Evolutionary conservation across 208 protist species (phyloP), one percentile per base, ranked within the genome.

Genomic region (Endotrypanum monterogeii): DNA sequence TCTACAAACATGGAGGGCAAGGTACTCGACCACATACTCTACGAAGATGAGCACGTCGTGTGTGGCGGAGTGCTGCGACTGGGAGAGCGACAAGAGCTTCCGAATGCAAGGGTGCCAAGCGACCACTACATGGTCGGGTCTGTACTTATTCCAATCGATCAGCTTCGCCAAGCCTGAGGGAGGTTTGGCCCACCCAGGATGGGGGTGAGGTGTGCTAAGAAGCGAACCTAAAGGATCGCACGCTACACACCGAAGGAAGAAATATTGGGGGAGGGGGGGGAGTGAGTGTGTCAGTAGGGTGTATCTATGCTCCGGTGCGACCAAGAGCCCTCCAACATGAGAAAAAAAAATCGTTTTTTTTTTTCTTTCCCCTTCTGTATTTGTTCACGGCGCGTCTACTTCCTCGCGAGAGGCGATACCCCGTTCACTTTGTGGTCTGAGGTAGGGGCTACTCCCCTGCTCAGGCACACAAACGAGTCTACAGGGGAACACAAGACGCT

Each of bases 11-110:
- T 78, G 67, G 90, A 95, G 73, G 92, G 93, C 8, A 91, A 87
- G 78, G 93, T 97, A 65, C 76, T 95, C n/a, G 93, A 97, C 70
- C 89, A 97, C 79, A 88, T 97, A 58, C 60, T 97, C 9, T 86
- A 89, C 63, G 88, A 94, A 44, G 78, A 78, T 61, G 72, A 83
- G 23, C 66, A 87, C 30, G 56, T 95, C 3, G 71, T 76, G 28
- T 94, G 90, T 71, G 75, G 80, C 23, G 71, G 76, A 0, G 93
- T 97, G 48, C 55, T 93, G 57, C 80, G 85, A 12, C 85, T 95
- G 7, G 83, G 84, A 3, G 83, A 85, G 61, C 67, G 46, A 35
- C 55, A 74, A 20, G 78, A 91, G 25, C 55, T 97, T 44, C 93
- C 93, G 1, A 90, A 78, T 30, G 77, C 48, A 9, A 68, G 80